A percentile compares a stretch with the other conserved stretches of the same genome.
These are phyloP conservation scores for Daldinia sp. DNA, from an alignment of 2,329 filamentous ascomycete species.

Conservation along the genomic window DNA sequence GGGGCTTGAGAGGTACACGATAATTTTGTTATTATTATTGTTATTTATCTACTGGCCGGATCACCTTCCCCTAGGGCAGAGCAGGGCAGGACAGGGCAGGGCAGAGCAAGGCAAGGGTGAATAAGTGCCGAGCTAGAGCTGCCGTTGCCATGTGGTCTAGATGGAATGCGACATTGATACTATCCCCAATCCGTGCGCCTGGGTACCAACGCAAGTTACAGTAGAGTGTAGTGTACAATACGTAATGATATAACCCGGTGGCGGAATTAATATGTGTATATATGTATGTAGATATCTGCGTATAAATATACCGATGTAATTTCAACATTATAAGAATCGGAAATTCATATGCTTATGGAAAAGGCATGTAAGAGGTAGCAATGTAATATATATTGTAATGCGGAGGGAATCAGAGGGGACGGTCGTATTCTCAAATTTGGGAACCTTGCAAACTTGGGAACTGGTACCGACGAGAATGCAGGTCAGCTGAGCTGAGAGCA, in stretches of 20 bases:
- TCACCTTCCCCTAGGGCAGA: neutral
- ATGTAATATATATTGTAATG: neutral
- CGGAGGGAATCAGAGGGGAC: slow-evolving; percentile 21
- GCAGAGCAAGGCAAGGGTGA: slow-evolving; percentile 1
- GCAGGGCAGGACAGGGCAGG: slow-evolving; percentile 7
- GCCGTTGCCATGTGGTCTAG: slow-evolving; percentile 22
- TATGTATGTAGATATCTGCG: too few species aligned
- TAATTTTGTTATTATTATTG: neutral
- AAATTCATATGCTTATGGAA: too few species aligned
- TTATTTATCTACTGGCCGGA: slow-evolving; percentile 1
- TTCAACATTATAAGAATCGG: too few species aligned
- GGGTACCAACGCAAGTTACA: neutral
- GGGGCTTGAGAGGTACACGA: slow-evolving; percentile 18
- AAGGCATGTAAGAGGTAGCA: too few species aligned
- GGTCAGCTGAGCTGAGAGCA: slow-evolving; percentile 41
- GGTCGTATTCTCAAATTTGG: slow-evolving; percentile 38
- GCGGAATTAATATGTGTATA: too few species aligned
- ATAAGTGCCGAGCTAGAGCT: slow-evolving; percentile 35
- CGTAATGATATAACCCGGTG: too few species aligned
- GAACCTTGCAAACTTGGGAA: slow-evolving; percentile 8
- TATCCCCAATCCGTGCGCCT: neutral
- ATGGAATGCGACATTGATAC: slow-evolving; percentile 25
- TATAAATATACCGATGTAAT: too few species aligned
- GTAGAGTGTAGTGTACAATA: too few species aligned
- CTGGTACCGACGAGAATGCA: slow-evolving; percentile 36